Evolutionary conservation across 2,329 filamentous ascomycete species (phyloP).

Genomic region (Alternaria postmessia): DNA sequence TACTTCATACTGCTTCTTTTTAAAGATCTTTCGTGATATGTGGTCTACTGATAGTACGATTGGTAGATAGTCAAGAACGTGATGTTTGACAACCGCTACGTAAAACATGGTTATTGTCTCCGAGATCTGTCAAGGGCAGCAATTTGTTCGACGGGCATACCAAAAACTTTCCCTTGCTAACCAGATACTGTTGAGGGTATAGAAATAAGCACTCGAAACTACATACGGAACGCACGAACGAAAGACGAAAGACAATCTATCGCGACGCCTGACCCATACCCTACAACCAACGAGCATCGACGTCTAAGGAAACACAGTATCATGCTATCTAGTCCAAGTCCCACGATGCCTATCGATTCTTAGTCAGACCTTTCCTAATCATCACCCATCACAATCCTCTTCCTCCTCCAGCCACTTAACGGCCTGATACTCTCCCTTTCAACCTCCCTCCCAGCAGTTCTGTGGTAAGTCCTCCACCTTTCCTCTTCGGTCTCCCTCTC

Average conservation of each 20-base stretch:
- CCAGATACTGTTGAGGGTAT: neutral
- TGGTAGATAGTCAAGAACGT: neutral
- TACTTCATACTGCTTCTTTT: neutral
- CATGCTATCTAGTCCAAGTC: neutral
- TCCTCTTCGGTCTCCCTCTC: conserved; percentile 29
- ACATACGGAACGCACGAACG: neutral
- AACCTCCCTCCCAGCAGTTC: conserved; percentile 34
- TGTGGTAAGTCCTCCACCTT: conserved; percentile 32
- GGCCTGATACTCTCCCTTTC: conserved; percentile 44
- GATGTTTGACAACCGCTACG: neutral
- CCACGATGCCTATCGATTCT: neutral
- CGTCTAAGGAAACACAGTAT: neutral
- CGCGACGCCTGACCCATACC: neutral
- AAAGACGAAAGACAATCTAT: neutral
- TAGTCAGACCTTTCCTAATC: neutral
- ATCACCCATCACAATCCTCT: conserved; percentile 10
- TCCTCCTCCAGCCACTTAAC: conserved; percentile 34
- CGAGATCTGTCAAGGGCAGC: too few relatives aligned
- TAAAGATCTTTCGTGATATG: neutral
- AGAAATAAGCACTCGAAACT: neutral
- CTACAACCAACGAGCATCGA: neutral
- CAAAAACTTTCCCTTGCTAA: neutral
- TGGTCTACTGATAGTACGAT: neutral
- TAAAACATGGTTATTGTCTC: neutral
- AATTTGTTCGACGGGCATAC: too few relatives aligned